Evolutionary conservation across 2,329 filamentous ascomycete species (phyloP), one percentile per base, ranked within the genome.

Genomic region (Emericellopsis cladophorae): DNA sequence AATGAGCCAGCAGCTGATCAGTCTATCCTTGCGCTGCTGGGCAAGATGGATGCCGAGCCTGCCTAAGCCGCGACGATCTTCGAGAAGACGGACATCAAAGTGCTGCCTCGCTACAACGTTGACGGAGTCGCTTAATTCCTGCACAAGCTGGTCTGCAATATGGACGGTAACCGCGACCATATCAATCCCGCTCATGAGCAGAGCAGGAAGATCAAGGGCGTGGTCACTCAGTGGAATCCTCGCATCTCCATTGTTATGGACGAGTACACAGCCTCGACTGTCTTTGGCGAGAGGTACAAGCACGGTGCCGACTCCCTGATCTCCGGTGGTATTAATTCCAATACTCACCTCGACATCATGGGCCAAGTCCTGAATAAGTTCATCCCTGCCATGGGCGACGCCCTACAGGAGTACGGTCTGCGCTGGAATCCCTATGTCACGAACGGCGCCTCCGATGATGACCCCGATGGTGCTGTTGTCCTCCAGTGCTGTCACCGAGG

Each of bases 91-190:
- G 53, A 55, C 15, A 55, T 55, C 9, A 41, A 53, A 33, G 40
- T 55, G 10, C 46, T 55, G 14, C 50, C 53, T 2, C 50, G 53
- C 1, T 55, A 54, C 16, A 55, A 55, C n/a, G 50, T 51, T 1
- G 53, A 55, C 12, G 53, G 53, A 5, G 52, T 55, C 0, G 44
- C 49, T 0, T 53, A 51, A 26, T 55, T 55, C 40, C 53, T 55
- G 33, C 48, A 52, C 1, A 42, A 50, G 14, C 46, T 55, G 0
- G 53, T 52, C 1, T 51, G 46, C 2, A 51, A 50, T 5, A 46
- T 54, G 1, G 53, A 55, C 9, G 52, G 53, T 1, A 55, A 55
- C 34, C 44, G 53, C 22, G 53, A 55, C 7, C 52, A 54, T 23
- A 53, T 51, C 7, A 51, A 53, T 14, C 51, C 54, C 12, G 40